Percentiles rank a stretch among this genome's conserved stretches.
phyloP scores from a whole-genome alignment of 345 rosid species.

The Bruguiera parviflora region DNA sequence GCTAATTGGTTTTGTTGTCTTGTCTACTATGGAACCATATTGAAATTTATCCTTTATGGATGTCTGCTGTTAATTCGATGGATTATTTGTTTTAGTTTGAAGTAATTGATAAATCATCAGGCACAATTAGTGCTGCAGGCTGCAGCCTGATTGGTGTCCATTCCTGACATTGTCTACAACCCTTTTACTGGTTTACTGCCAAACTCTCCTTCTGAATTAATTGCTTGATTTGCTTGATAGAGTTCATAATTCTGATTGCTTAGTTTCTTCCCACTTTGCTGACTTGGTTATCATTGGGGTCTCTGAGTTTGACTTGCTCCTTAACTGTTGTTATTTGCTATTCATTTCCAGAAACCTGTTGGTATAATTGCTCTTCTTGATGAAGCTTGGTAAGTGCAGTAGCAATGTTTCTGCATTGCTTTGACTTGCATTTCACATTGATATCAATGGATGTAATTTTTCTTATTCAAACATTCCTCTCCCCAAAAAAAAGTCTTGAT shows the following conservation, averaged over 20 bases:
- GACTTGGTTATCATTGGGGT: not conserved
- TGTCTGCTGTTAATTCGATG: not conserved
- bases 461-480: not conserved
- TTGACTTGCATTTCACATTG: constrained; percentile 1
- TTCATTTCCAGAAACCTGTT: constrained; percentile 87
- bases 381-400: constrained; percentile 87
- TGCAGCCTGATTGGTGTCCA: not conserved
- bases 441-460: constrained; percentile 2
- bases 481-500: not conserved
- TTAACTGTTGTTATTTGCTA: constrained; percentile 9
- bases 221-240: not conserved
- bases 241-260: too few species aligned
- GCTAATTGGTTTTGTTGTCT: not conserved
- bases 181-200: constrained; percentile 4
- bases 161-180: not conserved
- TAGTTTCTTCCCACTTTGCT: too few species aligned
- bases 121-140: not conserved
- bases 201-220: not conserved
- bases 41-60: not conserved
- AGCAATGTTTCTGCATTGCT: constrained; percentile 1
- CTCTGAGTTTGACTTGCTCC: not conserved
- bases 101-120: not conserved
- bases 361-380: constrained; percentile 98
- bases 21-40: not conserved
- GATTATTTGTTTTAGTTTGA: not conserved